Base-by-base conservation (phyloP, 352 stramenopile genomes). In the Halophytophthora polymorphica region DNA sequence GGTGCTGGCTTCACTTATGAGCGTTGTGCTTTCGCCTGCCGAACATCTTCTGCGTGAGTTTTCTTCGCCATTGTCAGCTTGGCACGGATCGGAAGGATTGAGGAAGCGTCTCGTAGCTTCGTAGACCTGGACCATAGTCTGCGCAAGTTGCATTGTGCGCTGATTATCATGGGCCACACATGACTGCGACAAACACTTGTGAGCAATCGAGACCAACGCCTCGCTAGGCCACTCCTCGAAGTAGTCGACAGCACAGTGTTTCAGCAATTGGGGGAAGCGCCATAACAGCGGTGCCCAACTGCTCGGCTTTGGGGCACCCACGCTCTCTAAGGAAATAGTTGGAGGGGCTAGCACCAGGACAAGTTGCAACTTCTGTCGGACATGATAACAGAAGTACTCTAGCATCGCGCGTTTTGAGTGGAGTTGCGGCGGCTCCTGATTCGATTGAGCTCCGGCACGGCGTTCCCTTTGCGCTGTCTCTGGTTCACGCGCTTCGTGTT, bases 301-400 rank as follows among this genome's bases (percentile, higher is more conserved):
- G 39, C 40, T 39, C 22, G 2, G 45, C 50, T 37, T 22, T 6
- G 29, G 7, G 2, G 19, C 14, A 2, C 34, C 31, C 14, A 49
- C 34, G 7, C 44, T 17, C 5, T 42, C 33, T 1, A 31, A 18
- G 7, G 4, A 11, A 17, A n/a, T 18, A 21, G 18, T 39, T 38
- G 48, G 15, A n/a, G 52, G 53, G 21, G 62, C 60, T 11, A 90
- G 25, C 15, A 77, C 65, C 4, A 89, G 10, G 1, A 88, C 75
- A 7, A 90, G 18, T 25, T 88, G 77, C 5, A 93, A 56, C 8
- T 73, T 72, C 14, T 58, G 61, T 2, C 71, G 58, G 4, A 82
- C 65, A 6, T 61, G 42, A 0, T 46, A 12, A 21, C 72, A 84
- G 41, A 89, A 88, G 45, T 69, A 81, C 0, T 71, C 46, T 0